Conservation (phyloP, 2,329 filamentous ascomycete genomes). For the Ceratocystis colombiana region DNA sequence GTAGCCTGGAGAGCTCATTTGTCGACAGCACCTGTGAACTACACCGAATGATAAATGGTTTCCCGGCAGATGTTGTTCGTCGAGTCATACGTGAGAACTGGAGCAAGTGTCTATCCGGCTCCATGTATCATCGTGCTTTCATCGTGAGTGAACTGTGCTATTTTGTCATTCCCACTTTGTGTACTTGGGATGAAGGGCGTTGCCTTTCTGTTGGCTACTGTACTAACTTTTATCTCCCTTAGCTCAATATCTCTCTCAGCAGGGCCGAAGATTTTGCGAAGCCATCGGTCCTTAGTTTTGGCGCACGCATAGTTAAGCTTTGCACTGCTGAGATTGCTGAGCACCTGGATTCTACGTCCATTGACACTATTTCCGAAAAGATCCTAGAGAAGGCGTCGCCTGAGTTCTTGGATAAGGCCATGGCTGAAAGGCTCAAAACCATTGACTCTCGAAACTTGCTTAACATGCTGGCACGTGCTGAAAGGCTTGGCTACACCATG, state of each 20-base stretch:
- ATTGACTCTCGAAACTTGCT: conserved; percentile 47
- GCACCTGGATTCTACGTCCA: conserved; percentile 29
- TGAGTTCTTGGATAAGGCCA: conserved; percentile 42
- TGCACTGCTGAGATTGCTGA: conserved; percentile 37
- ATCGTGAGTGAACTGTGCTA: conserved; percentile 33
- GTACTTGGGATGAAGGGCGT: no score
- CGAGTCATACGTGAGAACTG: conserved; percentile 39
- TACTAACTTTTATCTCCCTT: background rate
- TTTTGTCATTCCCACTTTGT: no score
- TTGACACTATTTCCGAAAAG: conserved; percentile 39
- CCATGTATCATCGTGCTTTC: conserved; percentile 40
- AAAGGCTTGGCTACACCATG: conserved; percentile 44
- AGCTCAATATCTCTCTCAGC: conserved; percentile 13
- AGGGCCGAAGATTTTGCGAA: conserved; percentile 34
- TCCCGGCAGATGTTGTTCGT: conserved; percentile 36
- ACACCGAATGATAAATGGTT: conserved; percentile 32
- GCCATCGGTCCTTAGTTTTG: conserved; percentile 39
- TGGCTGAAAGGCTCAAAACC: conserved; percentile 43
- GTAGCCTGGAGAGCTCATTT: background rate
- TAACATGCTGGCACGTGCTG: conserved; percentile 47
- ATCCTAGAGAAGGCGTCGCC: conserved; percentile 43
- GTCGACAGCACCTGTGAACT: conserved; percentile 7
- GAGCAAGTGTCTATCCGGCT: conserved; percentile 38
- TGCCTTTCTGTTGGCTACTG: no score
- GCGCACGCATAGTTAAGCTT: conserved; percentile 36